These are phyloP conservation scores for Claviceps cyperi DNA, from an alignment of 2,329 filamentous ascomycete species.

Conservation along the genomic window DNA sequence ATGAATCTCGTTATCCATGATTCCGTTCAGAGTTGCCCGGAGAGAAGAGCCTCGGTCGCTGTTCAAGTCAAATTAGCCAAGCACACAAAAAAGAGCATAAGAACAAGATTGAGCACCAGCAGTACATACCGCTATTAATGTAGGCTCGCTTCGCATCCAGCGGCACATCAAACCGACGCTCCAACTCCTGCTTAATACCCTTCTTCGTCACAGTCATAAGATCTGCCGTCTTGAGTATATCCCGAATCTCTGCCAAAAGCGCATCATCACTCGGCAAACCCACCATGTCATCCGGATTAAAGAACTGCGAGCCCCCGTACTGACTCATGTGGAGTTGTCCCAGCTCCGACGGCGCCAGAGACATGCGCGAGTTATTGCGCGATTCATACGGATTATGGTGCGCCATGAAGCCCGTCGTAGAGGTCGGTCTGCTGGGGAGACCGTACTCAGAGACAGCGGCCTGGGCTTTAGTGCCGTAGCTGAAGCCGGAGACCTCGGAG, in stretches of 20 bases:
- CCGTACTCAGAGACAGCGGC: conserved; percentile 57
- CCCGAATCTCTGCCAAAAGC: conserved; percentile 81
- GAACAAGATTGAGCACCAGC: neutral
- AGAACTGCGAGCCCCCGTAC: conserved; percentile 44
- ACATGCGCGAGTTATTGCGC: conserved; percentile 51
- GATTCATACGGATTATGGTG: conserved; percentile 39
- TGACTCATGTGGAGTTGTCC: conserved; percentile 44
- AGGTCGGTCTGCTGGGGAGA: conserved; percentile 42
- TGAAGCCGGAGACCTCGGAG: conserved; percentile 85
- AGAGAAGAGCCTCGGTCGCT: conserved; percentile 68
- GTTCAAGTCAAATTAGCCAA: neutral
- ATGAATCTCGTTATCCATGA: too few relatives aligned
- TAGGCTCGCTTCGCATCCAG: conserved; percentile 83
- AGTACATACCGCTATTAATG: conserved; percentile 72
- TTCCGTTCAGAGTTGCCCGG: conserved; percentile 52
- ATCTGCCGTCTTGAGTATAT: conserved; percentile 82
- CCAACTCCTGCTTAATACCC: conserved; percentile 85
- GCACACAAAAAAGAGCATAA: conserved; percentile 7
- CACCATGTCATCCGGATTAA: conserved; percentile 51
- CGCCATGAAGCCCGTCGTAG: conserved; percentile 30
- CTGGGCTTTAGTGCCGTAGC: conserved; percentile 76
- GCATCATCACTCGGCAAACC: conserved; percentile 79
- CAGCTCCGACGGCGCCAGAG: conserved; percentile 63
- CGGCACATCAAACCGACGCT: conserved; percentile 74
- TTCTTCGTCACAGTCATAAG: conserved; percentile 99